phyloP scores from a whole-genome alignment of 1,284 basidiomycete species.

The Chalciporus piperatoides region DNA sequence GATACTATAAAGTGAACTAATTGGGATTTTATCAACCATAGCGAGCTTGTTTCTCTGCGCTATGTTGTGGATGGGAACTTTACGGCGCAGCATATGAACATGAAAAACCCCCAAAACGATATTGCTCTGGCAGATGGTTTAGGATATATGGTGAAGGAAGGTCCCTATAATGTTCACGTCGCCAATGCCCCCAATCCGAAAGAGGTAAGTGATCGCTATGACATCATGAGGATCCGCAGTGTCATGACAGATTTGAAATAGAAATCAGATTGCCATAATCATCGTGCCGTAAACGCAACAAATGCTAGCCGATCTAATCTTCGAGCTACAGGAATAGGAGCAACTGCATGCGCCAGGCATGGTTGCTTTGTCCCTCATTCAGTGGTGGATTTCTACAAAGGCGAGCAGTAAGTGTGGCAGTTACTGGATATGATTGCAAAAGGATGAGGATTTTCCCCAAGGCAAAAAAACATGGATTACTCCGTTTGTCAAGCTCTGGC shows the following conservation, averaged over 20 bases:
- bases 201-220: too few species aligned
- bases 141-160: constrained; percentile 6
- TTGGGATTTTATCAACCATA: too few species aligned
- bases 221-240: too few species aligned
- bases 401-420: constrained; percentile 9
- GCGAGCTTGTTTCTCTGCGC: too few species aligned
- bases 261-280: constrained; percentile 8
- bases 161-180: too few species aligned
- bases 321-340: constrained; percentile 16
- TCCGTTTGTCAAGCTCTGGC: constrained; percentile 8
- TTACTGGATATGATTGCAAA: too few species aligned
- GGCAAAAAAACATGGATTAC: constrained; percentile 25
- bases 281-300: constrained; percentile 9
- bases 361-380: constrained; percentile 19
- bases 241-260: background rate
- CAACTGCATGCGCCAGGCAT: constrained; percentile 18
- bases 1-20: too few species aligned
- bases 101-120: background rate
- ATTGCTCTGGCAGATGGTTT: constrained; percentile 14
- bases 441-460: too few species aligned
- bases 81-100: constrained; percentile 9
- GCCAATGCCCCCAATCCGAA: too few species aligned
- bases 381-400: constrained; percentile 6
- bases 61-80: constrained; percentile 1
- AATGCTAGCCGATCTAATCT: constrained; percentile 5